Conservation (phyloP, 306 rosid species). For the Prunus mume region DNA sequence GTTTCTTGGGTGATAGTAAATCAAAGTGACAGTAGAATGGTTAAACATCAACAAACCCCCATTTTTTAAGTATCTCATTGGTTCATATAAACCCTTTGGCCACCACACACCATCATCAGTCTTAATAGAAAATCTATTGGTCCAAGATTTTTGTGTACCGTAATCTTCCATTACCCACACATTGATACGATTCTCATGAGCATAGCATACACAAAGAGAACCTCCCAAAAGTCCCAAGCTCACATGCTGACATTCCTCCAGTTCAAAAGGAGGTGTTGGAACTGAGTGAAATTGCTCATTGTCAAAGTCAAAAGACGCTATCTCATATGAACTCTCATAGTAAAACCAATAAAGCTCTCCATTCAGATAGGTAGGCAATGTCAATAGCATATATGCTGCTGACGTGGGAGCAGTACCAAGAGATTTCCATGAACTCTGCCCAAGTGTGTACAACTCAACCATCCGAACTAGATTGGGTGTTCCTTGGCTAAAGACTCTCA, state of each 20-base stretch:
- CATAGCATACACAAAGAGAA: background rate
- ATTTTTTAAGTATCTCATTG: background rate
- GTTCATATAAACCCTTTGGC: slow-evolving; percentile 6
- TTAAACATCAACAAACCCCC: slow-evolving; percentile 8
- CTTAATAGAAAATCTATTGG: background rate
- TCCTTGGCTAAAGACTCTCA: background rate
- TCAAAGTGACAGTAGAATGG: background rate
- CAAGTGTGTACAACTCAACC: slow-evolving; percentile 15
- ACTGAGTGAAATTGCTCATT: slow-evolving; percentile 10
- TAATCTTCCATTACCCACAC: slow-evolving; percentile 3
- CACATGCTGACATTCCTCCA: background rate
- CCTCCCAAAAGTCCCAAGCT: slow-evolving; percentile 10
- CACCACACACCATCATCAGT: background rate
- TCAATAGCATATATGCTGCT: too few relatives aligned
- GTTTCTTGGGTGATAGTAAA: background rate
- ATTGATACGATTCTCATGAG: background rate
- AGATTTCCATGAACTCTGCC: background rate
- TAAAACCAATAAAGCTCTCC: slow-evolving; percentile 22
- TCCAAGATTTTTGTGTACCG: slow-evolving; percentile 1
- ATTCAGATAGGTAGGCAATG: slow-evolving; percentile 3
- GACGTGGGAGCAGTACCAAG: background rate
- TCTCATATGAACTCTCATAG: background rate
- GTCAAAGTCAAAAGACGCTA: slow-evolving; percentile 9
- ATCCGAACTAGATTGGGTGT: background rate
- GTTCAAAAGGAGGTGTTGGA: background rate